Evolutionary conservation across 2,329 filamentous ascomycete genomes (phyloP), one percentile per base, ranked within the genome.

Genomic region (Colletotrichum caudatum): DNA sequence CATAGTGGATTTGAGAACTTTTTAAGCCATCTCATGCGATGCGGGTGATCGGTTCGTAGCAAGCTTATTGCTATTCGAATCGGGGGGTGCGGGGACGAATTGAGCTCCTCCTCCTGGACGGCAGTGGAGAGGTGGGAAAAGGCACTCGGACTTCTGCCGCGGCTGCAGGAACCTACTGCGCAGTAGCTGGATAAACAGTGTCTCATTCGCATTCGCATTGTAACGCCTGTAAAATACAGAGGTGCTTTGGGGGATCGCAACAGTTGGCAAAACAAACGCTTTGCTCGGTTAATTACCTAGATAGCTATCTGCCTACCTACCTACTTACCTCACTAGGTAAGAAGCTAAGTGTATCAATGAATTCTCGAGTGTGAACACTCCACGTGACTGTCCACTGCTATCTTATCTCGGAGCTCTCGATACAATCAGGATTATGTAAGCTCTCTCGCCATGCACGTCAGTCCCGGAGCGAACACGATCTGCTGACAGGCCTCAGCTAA

Each of bases 201-300:
- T 23, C 16, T 53, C 23, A 37, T 54, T 64, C 61, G 61, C 61
- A 64, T 37, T 56, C 61, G 61, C 50, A 64, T 33, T 23, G 50
- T 33, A 37, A 35, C 26, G 46, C 16, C 5, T 16, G 44, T 5
- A 11, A 35, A 33, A 12, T 56, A 26, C 48, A 11, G 18, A 35
- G 7, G 29, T n/a, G 53, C 53, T 54, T 35, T 2, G 9, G 3
- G 29, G 12, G 5, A 12, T 20, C 9, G 8, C 48, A 51, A 26
- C 14, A 5, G 16, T 51, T 51, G 7, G 20, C 11, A 5, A 14
- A 23, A 5, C 7, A 44, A 7, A 48, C 6, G 20, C 20, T n/a
- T 48, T 8, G 8, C 46, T 46, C 44, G 20, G 20, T 7, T 46
- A n/a, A 7, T 20, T 44, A 9, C 41, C 18, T 11, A n/a, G 7